Evolutionary conservation across 345 rosid genomes (phyloP), one percentile per base, ranked within the genome.

Genomic region (Arabis alpina): DNA sequence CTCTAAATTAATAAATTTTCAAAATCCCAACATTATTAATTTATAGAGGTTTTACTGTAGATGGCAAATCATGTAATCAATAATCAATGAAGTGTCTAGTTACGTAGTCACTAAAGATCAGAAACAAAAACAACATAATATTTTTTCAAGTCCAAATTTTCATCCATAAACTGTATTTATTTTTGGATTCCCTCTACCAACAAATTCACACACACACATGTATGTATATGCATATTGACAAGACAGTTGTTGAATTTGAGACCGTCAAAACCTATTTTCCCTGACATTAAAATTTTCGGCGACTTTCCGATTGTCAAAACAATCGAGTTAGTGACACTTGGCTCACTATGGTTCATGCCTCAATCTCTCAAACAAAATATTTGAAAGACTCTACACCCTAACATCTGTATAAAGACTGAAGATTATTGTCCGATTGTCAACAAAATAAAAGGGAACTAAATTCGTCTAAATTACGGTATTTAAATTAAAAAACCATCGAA

Each of bases 281-380:
- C 62, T 34, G 37, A 42, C 47, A 62, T 63, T 34, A 14, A 36
- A 30, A 25, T 3, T 54, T 62, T 32, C 48, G 67, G 77, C 72
- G 54, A 58, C 61, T 59, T 51, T 40, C n/a, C 34, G 10, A 25
- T 41, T 34, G 66, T 50, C 61, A 42, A 58, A 27, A 43, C 1
- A 40, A 0, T 19, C 10, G 24, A 54, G 28, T 6, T 24, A 54
- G 28, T 42, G 73, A 66, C 77, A 74, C 68, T 60, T 74, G 68
- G 56, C 77, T 74, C 10, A 14, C 16, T 34, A 11, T 59, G 56
- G 45, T 59, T 66, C 40, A 66, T 51, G 68, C 40, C 39, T 64
- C 59, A 25, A 49, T 8, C 13, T 58, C 28, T 51, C n/a, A 53
- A 45, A 54, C 14, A 32, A 16, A 3, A 59, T 58, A 58, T 45